Percentiles rank a stretch among this genome's conserved stretches.
Conservation (phyloP, 2,329 filamentous ascomycete genomes). For the Penicillium brevicompactum region DNA sequence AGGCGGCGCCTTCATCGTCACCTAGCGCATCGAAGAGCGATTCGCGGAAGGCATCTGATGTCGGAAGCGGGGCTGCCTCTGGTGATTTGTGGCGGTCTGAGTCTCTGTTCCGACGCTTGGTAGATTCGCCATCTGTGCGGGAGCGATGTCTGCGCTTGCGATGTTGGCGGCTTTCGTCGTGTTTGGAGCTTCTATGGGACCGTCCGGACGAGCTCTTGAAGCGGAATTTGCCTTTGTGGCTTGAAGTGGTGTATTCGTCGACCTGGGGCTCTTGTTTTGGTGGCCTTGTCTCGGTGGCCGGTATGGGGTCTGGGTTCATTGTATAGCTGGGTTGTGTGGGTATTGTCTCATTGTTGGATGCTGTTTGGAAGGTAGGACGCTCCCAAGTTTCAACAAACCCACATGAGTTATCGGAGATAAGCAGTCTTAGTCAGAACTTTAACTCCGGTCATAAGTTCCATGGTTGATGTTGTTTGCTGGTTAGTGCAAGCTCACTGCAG, state of each 20-base stretch:
- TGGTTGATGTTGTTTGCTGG: no score
- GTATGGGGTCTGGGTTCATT: background rate
- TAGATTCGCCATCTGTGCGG: slow-evolving; percentile 9
- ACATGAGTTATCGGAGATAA: slow-evolving; percentile 2
- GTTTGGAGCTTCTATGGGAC: slow-evolving; percentile 5
- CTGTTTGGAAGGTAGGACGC: background rate
- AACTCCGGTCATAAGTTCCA: background rate
- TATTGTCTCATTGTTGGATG: background rate
- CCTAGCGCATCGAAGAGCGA: slow-evolving; percentile 96
- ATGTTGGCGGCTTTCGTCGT: slow-evolving; percentile 20
- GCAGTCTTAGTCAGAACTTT: slow-evolving; percentile 1
- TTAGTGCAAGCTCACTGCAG: no score
- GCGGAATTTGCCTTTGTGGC: background rate
- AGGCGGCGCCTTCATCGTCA: slow-evolving; percentile 92
- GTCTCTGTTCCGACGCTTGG: slow-evolving; percentile 30
- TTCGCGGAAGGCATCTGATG: slow-evolving; percentile 76
- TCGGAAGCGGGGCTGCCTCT: background rate
- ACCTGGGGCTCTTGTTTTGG: background rate
- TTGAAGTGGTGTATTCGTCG: background rate
- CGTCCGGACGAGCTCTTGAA: slow-evolving; percentile 21
- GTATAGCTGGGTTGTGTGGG: background rate
- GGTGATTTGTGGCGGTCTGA: slow-evolving; percentile 1
- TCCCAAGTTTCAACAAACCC: background rate
- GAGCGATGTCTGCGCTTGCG: background rate
- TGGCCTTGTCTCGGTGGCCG: background rate